Conservation (phyloP, 306 rosid genomes). For the Vigna mungo region DNA sequence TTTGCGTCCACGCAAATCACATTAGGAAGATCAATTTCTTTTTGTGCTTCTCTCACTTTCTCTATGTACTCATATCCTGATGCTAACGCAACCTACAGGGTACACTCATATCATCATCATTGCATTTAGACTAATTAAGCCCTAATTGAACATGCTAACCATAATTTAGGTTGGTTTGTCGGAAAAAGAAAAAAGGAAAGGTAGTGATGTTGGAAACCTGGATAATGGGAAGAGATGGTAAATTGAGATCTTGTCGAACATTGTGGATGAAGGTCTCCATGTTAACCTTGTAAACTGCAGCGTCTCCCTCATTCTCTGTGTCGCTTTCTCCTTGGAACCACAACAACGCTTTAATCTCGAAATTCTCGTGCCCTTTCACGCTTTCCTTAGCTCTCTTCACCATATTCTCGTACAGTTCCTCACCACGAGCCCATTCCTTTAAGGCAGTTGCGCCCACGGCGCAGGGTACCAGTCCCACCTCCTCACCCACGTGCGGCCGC, state of each 20-base stretch:
- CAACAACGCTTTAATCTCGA: constrained; percentile 64
- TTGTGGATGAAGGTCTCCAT: constrained; percentile 72
- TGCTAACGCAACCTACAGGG: constrained; percentile 64
- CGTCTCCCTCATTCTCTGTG: constrained; percentile 53
- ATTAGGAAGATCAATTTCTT: constrained; percentile 56
- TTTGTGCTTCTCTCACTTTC: constrained; percentile 76
- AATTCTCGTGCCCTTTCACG: constrained; percentile 45
- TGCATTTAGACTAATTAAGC: too few relatives aligned
- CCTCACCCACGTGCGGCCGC: constrained; percentile 45
- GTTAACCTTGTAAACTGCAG: constrained; percentile 61
- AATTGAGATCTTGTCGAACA: constrained; percentile 67
- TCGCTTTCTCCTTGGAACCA: constrained; percentile 97
- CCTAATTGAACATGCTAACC: too few relatives aligned
- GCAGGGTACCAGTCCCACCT: constrained; percentile 77
- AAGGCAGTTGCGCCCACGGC: constrained; percentile 91
- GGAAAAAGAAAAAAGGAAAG: too few relatives aligned
- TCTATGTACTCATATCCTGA: constrained; percentile 63
- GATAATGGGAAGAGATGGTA: constrained; percentile 75
- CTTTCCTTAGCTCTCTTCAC: constrained; percentile 67
- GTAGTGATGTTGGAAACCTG: constrained; percentile 55
- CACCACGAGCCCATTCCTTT: constrained; percentile 92
- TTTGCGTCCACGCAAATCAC: constrained; percentile 78
- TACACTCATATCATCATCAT: neutral
- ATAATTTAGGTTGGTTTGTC: too few relatives aligned
- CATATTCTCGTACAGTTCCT: constrained; percentile 74